phyloP scores from a whole-genome alignment of 2,329 filamentous ascomycete species.

The Penicillium sp. region DNA sequence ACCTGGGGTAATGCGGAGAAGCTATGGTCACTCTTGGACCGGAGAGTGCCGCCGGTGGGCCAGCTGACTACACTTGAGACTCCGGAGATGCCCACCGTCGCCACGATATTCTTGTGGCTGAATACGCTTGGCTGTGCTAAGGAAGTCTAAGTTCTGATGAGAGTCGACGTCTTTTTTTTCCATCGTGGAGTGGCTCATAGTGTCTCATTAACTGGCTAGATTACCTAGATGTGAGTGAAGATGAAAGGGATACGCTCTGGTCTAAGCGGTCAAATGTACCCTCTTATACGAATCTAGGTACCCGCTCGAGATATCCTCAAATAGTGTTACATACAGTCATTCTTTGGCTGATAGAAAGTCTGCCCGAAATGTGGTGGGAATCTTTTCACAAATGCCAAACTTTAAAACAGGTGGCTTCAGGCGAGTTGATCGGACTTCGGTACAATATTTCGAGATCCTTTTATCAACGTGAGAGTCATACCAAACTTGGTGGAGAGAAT shows the following conservation, averaged over 20 bases:
- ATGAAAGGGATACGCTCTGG: neutral
- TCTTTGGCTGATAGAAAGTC: neutral
- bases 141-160: neutral
- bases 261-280: neutral
- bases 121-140: neutral
- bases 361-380: neutral
- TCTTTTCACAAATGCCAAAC: neutral
- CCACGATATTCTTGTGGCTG: neutral
- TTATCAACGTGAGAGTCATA: neutral
- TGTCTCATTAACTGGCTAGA: neutral
- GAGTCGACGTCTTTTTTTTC: neutral
- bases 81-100: neutral
- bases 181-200: neutral
- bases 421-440: neutral
- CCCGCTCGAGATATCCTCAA: neutral
- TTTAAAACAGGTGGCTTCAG: neutral
- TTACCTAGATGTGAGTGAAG: neutral
- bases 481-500: neutral
- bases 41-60: neutral
- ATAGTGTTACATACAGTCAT: neutral
- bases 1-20: neutral
- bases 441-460: neutral
- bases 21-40: neutral
- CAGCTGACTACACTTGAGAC: neutral
- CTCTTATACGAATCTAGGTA: neutral